Evolutionary conservation across 179 eudicot genomes (phyloP), one percentile per base, ranked within the genome.

Genomic region (Spergularia azorica): DNA sequence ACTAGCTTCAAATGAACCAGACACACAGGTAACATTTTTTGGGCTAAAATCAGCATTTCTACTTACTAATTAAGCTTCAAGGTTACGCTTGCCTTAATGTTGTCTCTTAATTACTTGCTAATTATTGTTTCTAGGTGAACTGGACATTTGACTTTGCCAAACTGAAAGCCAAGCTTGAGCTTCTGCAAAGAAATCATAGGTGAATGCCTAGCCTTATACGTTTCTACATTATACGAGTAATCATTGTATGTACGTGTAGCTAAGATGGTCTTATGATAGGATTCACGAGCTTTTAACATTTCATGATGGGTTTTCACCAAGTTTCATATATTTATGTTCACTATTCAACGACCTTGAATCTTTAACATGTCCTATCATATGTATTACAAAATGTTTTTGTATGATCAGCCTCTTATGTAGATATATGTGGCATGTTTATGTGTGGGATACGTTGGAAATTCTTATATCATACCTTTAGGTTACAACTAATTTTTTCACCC

Each of bases 111-210:
- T 20, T 61, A 12, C 11, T 16, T 39, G 60, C 54, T 70, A 46
- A 55, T 71, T 38, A 26, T 38, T 36, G 39, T 36, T 36, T 36
- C 3, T 64, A 93, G 97, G 91, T 77, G 48, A 90, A 87, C 74
- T 94, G 94, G 98, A 84, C 78, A 68, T 80, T 92, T 74, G 97
- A 94, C 51, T 85, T 77, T 77, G 96, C 92, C 51, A 92, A 92
- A 79, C 94, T 92, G 70, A 90, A 90, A 90, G 94, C 91, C 6
- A 89, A 88, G 80, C 84, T 90, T 70, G 96, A 92, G 57, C 79
- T 88, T 71, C 85, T 94, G 46, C 89, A 92, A 20, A 87, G 80
- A 80, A 92, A 90, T 72, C 88, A 88, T 41, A 89, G 88, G 97
- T 20, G 63, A 11, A 11, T 26, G 32, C 32, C 18, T 6, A 15